Evolutionary conservation across 805 yeast species (phyloP), one percentile per base, ranked within the genome.

Genomic region (Schwanniomyces sp.): DNA sequence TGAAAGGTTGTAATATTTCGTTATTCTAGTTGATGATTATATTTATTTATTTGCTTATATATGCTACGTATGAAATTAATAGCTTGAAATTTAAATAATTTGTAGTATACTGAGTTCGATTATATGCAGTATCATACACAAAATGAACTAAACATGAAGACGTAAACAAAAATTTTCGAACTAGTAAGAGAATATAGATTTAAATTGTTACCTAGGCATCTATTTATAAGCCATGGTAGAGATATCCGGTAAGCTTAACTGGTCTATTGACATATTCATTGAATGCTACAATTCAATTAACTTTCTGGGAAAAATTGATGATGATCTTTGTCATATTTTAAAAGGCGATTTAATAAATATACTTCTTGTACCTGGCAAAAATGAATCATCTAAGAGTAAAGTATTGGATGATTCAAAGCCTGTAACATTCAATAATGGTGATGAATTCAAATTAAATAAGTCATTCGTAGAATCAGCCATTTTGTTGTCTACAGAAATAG

Each of bases 391-490:
- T 40, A 72, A 85, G 57, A 66, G 70, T 17, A 58, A 59, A 42
- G 57, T 85, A 36, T 80, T 81, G 29, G 48, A 70, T 57, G 50
- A 57, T 50, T 60, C 53, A 44, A 54, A 52, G 62, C 59, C 54
- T 56, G 51, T 48, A 46, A 79, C 80, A 4, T 70, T 91, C 28
- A 67, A 74, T 16, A 83, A 77, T 56, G 85, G 84, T 21, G 78
- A 76, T 16, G 80, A 80, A 40, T 85, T 79, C 55, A 78, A 79
- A 49, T 64, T 91, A 28, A 89, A 87, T 58, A 72, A 80, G 41
- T 80, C 81, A 34, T 91, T 90, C 55, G 73, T 86, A 34, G 75
- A 81, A 44, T 73, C 79, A 4, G 78, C 90, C 0, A 71, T 82
- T 4, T 82, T 82, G 34, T 72, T 92, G 44, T 74, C 87, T 43